Evolutionary conservation across 106 monocot species (phyloP), one percentile per base, ranked within the genome.

Genomic region (Apostasia shenzhenica): DNA sequence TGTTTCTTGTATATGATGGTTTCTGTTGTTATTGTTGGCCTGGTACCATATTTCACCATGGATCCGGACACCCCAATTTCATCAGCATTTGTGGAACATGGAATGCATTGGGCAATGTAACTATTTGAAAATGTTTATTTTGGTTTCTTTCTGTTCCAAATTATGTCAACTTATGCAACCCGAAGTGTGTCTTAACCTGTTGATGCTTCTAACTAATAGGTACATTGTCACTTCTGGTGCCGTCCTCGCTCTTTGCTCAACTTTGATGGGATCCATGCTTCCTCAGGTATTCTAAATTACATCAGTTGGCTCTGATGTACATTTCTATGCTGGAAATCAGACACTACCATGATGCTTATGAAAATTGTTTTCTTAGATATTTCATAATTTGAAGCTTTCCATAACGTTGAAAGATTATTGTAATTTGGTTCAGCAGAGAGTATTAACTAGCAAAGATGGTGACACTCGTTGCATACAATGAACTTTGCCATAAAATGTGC

Each of bases 21-120:
- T 69, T 95, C 95, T 45, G 63, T 80, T 59, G 83, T 95, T 70
- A 71, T 95, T 63, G 86, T 91, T 77, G 95, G 95, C 46, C 63
- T 95, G 2, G 95, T 95, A 48, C 91, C 95, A 10, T 95, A 95
- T 80, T 95, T 88, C 61, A 88, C 85, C 40, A 88, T 95, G 88
- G 91, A 95, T 73, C 95, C 95, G 7, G 95, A 95, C 54, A 91
- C 91, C 26, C 91, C 95, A 5, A 95, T 95, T 72, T 91, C 95
- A 51, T 84, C 95, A 76, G 95, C 86, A 57, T 95, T 95, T 78
- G 57, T 78, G 9, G 79, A 51, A 70, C 79, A 95, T 83, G 95
- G 83, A 13, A 84, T 95, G 85, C 76, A 88, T 9, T 95, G 95
- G 91, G 91, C 91, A 59, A 76, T 82, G 95, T 91, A 70, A 70